Evolutionary conservation across 108 stramenopile genomes (phyloP).

Genomic region (Cyclostephanos tholiformis): DNA sequence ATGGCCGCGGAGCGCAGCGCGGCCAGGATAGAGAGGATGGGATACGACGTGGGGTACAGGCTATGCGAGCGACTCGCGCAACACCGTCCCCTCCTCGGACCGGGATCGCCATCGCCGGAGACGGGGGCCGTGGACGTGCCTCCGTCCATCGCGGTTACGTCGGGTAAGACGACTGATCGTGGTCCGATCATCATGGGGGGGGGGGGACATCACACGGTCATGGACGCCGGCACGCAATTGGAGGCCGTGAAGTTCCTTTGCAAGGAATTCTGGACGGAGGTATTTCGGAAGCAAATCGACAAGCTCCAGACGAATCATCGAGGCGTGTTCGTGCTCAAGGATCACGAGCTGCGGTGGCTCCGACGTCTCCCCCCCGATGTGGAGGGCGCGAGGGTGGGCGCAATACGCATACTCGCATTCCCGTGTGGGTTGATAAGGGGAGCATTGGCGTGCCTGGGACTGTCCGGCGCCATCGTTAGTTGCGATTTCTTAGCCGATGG

Average conservation of each 20-base stretch:
- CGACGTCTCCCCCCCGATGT: slow-evolving; percentile 69
- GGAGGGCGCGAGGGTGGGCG: slow-evolving; percentile 74
- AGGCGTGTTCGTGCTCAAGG: slow-evolving; percentile 93
- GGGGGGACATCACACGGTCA: slow-evolving; percentile 37
- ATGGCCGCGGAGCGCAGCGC: slow-evolving; percentile 76
- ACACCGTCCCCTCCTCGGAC: slow-evolving; percentile 62
- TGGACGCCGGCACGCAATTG: slow-evolving; percentile 63
- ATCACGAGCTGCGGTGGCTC: slow-evolving; percentile 82
- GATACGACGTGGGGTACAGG: slow-evolving; percentile 90
- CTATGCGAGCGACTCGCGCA: slow-evolving; percentile 88
- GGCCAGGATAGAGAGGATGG: slow-evolving; percentile 90
- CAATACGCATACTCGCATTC: slow-evolving; percentile 81
- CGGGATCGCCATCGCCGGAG: slow-evolving; percentile 54
- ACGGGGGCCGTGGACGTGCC: slow-evolving; percentile 52
- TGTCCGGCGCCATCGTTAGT: slow-evolving; percentile 79
- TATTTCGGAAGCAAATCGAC: slow-evolving; percentile 94
- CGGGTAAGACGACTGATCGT: not conserved
- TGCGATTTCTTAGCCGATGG: slow-evolving; percentile 93
- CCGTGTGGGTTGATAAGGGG: slow-evolving; percentile 93
- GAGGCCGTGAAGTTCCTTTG: slow-evolving; percentile 95
- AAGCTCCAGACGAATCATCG: slow-evolving; percentile 96
- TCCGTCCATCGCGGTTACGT: slow-evolving; percentile 15
- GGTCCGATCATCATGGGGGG: slow-evolving; percentile 48
- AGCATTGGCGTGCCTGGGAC: slow-evolving; percentile 85
- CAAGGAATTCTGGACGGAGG: slow-evolving; percentile 94